Evolutionary conservation across 371 early-diverging fungal species (phyloP).

Genomic region (Pancytospora philotis): DNA sequence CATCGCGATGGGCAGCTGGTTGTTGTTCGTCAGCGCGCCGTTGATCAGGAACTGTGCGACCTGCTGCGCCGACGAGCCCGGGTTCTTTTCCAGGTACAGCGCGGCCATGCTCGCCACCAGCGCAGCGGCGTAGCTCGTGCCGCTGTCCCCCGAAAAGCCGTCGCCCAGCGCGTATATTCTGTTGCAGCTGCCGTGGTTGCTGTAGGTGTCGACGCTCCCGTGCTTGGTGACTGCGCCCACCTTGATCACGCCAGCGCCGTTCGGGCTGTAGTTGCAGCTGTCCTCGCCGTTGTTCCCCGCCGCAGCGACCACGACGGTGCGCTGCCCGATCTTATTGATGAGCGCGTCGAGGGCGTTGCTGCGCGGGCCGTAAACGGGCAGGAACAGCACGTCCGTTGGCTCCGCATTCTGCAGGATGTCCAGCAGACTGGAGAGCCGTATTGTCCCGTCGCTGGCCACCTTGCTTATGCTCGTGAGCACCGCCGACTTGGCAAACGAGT

Average conservation of each 20-base stretch:
- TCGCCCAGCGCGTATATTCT: conserved; percentile 42
- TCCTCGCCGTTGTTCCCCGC: conserved; percentile 51
- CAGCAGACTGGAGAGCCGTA: conserved; percentile 49
- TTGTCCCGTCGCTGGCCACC: conserved; percentile 37
- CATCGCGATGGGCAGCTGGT: background rate
- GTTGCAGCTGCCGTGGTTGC: conserved; percentile 42
- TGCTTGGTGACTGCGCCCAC: conserved; percentile 47
- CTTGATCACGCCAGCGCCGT: conserved; percentile 46
- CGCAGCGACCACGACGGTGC: conserved; percentile 45
- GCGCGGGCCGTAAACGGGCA: conserved; percentile 51
- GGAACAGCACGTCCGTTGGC: conserved; percentile 35
- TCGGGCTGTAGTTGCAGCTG: conserved; percentile 54
- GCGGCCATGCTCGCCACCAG: conserved; percentile 32
- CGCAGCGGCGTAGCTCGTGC: conserved; percentile 40
- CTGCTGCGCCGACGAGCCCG: background rate
- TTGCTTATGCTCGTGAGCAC: conserved; percentile 36
- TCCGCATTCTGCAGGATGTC: conserved; percentile 37
- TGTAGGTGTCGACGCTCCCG: conserved; percentile 32
- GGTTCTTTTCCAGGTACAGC: conserved; percentile 40
- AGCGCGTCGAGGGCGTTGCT: conserved; percentile 40
- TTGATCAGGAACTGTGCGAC: background rate
- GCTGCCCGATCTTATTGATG: conserved; percentile 27
- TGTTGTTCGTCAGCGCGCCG: background rate
- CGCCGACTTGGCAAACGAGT: conserved; percentile 50
- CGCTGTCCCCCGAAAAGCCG: conserved; percentile 12